Evolutionary conservation across 768 basidiomycete species (phyloP), one percentile per base, ranked within the genome.

Genomic region (Calvatia gigantea): DNA sequence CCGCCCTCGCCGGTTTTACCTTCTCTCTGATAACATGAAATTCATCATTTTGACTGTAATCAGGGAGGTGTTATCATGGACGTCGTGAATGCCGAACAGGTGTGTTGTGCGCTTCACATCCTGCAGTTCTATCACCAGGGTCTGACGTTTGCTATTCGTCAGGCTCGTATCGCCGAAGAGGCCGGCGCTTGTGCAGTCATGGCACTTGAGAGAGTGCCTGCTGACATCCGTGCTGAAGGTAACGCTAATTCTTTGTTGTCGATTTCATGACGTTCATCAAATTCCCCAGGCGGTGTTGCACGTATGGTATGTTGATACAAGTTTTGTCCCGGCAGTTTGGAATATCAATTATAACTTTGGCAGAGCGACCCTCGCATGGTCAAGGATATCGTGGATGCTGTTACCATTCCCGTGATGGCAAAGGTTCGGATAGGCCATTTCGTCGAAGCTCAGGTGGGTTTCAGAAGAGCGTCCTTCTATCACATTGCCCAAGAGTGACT

Each of bases 181-280:
- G 96, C 96, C 7, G 96, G 96, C 43, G 96, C 96, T 6, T 94
- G 92, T 67, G 96, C 96, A 57, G 96, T 99, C 59, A 98, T 99
- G 96, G 93, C 93, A 3, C 81, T 95, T 29, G 93, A 97, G 71
- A 80, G 94, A 55, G 92, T 99, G 2, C 96, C 96, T 8, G 94
- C 95, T 11, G 94, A 98, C 67, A 98, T 99, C 66, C 83, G 96
- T 58, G 80, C 80, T 15, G 77, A 91, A 68, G 96, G 76, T 76
- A 28, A 45, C 59, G 31, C 31, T 35, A 9, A 19, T 37, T 48
- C 47, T 19, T 31, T 50, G 38, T 8, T 32, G 51, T 42, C 28
- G 45, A 44, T 37, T 39, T 23, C 48, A 29, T 38, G 44, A 49
- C 21, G 44, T 23, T 28, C 52, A 52, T 60, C 56, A 60, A 38